Base-by-base conservation (phyloP, 371 early-diverging fungal species). In the Mucor indicus region DNA sequence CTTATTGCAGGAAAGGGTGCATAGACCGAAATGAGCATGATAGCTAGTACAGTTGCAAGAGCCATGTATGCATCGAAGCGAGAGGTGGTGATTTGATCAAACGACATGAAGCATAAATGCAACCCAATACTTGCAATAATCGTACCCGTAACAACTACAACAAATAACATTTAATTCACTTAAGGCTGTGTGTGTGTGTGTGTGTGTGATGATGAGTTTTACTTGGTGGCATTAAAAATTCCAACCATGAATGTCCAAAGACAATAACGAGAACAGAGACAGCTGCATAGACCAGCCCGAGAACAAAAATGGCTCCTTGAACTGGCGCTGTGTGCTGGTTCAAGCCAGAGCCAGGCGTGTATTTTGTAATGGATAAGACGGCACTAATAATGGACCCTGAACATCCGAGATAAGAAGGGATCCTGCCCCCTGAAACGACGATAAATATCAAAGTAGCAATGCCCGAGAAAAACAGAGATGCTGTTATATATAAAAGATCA, bases 171-270 rank as follows among this genome's bases (percentile, higher is more conserved):
- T n/a, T n/a, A n/a, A n/a, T n/a, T n/a, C n/a, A n/a, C n/a, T n/a
- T n/a, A n/a, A n/a, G n/a, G n/a, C n/a, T n/a, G n/a, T n/a, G n/a
- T n/a, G n/a, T n/a, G n/a, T n/a, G n/a, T n/a, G n/a, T n/a, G n/a
- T n/a, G n/a, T n/a, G n/a, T n/a, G n/a, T n/a, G n/a, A n/a, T n/a
- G n/a, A 33, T 27, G 23, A 1, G 6, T 40, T 49, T 37, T 58
- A 71, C 71, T 51, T 13, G 80, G 80, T 16, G 82, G 82, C 71
- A 81, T 66, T 6, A 77, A 36, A 39, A 69, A 56, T 38, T 79
- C 74, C 20, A 81, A 49, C 73, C 75, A 77, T 16, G 39, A 36
- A 43, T 63, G 51, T 1, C 82, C 82, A 38, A 65, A 53, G 7
- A 72, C 4, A 16, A 73, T 61, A 44, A 81, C 77, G 4, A 78